A percentile compares a stretch with the other conserved stretches of the same genome.
Conservation (phyloP, 495 filamentous ascomycete species). For the Penicillium subrubescens region DNA sequence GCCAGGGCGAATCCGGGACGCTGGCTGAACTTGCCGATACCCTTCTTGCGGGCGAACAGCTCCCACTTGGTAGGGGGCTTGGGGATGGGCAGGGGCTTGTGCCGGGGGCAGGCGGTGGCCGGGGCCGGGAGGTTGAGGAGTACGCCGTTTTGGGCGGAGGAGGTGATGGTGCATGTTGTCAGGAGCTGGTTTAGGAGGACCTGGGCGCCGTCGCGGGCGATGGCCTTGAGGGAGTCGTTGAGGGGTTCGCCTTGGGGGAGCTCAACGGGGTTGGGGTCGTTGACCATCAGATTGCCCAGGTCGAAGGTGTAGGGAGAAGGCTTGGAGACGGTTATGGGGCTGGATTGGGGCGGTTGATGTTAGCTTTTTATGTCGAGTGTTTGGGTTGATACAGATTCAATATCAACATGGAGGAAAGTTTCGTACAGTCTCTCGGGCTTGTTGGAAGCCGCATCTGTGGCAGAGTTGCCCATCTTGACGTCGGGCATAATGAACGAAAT, state of each 20-base stretch:
- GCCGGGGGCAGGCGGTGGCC: constrained; percentile 72
- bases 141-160: constrained; percentile 63
- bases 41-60: constrained; percentile 92
- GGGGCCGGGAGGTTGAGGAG: constrained; percentile 72
- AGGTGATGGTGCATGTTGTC: constrained; percentile 75
- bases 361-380: constrained; percentile 10
- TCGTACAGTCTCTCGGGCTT: constrained; percentile 50
- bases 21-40: constrained; percentile 64
- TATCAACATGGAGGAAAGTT: not conserved
- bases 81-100: constrained; percentile 81
- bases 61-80: constrained; percentile 92
- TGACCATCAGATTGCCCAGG: constrained; percentile 78
- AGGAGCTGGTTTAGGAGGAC: constrained; percentile 87
- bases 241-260: constrained; percentile 39
- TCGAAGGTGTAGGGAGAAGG: constrained; percentile 92
- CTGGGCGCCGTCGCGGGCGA: constrained; percentile 85
- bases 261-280: constrained; percentile 79
- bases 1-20: constrained; percentile 44
- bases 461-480: constrained; percentile 34
- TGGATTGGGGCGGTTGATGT: constrained; percentile 22
- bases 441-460: constrained; percentile 22
- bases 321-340: constrained; percentile 69
- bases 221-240: constrained; percentile 58
- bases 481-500: constrained; percentile 29
- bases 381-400: not conserved